A percentile compares a stretch with the other conserved stretches of the same genome.
These are phyloP conservation scores for Yamadazyma akitaensis DNA, from an alignment of 805 yeast species.

Conservation along the genomic window DNA sequence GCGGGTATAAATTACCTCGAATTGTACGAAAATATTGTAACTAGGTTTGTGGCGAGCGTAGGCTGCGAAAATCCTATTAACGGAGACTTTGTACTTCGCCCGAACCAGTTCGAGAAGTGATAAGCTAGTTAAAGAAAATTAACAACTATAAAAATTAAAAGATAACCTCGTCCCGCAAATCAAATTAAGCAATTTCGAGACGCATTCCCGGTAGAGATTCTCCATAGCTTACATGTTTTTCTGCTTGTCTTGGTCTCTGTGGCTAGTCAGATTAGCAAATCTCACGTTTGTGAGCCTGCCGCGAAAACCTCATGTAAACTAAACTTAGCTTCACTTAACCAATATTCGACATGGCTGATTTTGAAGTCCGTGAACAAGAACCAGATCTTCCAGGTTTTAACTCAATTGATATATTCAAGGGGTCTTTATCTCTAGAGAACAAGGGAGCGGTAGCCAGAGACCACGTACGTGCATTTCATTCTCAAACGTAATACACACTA, in stretches of 20 bases:
- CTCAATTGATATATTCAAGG: constrained; percentile 12
- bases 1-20: too few species aligned
- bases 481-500: not conserved
- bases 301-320: not conserved
- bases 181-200: too few species aligned
- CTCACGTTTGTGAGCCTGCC: not conserved
- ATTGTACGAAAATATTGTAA: too few species aligned
- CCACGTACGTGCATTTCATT: constrained; percentile 29
- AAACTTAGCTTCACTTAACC: too few species aligned
- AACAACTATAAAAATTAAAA: too few species aligned
- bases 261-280: not conserved
- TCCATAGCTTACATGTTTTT: not conserved
- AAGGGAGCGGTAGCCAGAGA: constrained; percentile 61
- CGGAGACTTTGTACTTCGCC: too few species aligned
- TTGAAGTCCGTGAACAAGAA: not conserved
- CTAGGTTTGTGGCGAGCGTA: too few species aligned
- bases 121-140: too few species aligned
- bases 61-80: too few species aligned
- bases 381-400: constrained; percentile 11
- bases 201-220: too few species aligned
- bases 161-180: too few species aligned
- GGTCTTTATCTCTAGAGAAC: constrained; percentile 37
- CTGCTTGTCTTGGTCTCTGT: not conserved
- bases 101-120: too few species aligned
- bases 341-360: constrained; percentile 1